A percentile compares a stretch with the other conserved stretches of the same genome.
These are phyloP conservation scores for Priceomyces castillae DNA, from an alignment of 805 yeast genomes.

Conservation along the genomic window DNA sequence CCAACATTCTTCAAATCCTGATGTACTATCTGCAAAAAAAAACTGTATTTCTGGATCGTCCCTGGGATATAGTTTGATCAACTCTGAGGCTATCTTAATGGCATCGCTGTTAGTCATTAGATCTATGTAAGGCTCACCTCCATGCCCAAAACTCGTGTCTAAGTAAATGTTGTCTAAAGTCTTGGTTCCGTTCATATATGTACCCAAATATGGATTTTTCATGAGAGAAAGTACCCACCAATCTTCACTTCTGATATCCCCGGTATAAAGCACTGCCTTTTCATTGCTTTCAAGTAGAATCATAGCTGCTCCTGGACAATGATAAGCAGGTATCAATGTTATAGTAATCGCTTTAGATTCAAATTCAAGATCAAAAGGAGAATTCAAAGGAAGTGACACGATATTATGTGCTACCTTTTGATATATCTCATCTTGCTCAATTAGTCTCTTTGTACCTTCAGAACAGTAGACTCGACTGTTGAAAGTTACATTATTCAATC, in stretches of 20 bases:
- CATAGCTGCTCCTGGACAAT: conserved; percentile 61
- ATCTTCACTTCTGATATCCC: conserved; percentile 55
- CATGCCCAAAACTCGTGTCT: conserved; percentile 52
- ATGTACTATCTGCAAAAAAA: conserved; percentile 35
- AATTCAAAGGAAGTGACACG: conserved; percentile 18
- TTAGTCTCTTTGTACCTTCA: conserved; percentile 23
- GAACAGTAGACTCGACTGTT: conserved; percentile 49
- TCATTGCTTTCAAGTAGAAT: conserved; percentile 40
- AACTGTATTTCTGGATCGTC: conserved; percentile 38
- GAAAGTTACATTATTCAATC: conserved; percentile 39
- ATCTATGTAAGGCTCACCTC: conserved; percentile 49
- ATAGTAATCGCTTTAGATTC: conserved; percentile 23
- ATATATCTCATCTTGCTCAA: conserved; percentile 17
- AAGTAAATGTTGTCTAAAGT: conserved; percentile 46
- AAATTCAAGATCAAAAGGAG: conserved; percentile 17
- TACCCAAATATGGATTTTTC: conserved; percentile 39
- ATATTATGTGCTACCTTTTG: conserved; percentile 18
- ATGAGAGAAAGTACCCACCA: conserved; percentile 44
- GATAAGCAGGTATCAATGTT: conserved; percentile 49
- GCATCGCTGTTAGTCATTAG: conserved; percentile 45
- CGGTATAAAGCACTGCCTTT: conserved; percentile 47
- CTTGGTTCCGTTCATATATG: conserved; percentile 35
- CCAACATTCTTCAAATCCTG: conserved; percentile 59
- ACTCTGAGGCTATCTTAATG: conserved; percentile 25
- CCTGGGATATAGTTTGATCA: conserved; percentile 42